A percentile compares a stretch with the other conserved stretches of the same genome.
Conservation (phyloP, 306 rosid species). For the Arachis stenosperma region DNA sequence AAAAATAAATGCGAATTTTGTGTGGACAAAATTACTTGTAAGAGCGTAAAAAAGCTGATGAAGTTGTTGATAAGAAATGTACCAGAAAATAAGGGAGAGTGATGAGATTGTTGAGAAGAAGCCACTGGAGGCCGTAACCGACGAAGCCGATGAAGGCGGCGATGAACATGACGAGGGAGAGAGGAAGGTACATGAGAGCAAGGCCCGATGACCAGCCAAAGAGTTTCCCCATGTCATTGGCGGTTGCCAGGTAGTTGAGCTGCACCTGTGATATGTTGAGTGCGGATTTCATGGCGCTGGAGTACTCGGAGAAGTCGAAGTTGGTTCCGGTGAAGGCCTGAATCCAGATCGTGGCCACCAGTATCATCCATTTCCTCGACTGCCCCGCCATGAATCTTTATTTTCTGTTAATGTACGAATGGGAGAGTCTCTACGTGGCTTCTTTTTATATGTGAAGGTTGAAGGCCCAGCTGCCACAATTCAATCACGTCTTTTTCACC, state of each 20-base stretch:
- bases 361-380: conserved; percentile 85
- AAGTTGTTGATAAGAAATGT: background rate
- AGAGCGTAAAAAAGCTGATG: too few species aligned
- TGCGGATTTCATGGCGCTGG: conserved; percentile 66
- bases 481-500: background rate
- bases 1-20: too few species aligned
- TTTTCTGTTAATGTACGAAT: background rate
- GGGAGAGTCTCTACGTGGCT: conserved; percentile 41
- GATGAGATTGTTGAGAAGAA: conserved; percentile 57
- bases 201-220: conserved; percentile 95
- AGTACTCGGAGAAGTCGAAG: conserved; percentile 86
- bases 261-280: conserved; percentile 83
- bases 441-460: background rate
- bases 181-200: conserved; percentile 68
- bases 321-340: conserved; percentile 96
- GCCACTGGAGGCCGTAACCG: conserved; percentile 92
- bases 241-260: conserved; percentile 83
- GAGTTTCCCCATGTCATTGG: conserved; percentile 79
- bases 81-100: conserved; percentile 83
- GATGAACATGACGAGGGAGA: conserved; percentile 66
- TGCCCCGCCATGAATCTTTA: conserved; percentile 60
- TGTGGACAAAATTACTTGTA: too few species aligned
- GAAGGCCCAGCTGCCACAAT: background rate
- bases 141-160: conserved; percentile 71
- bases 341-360: conserved; percentile 88